Evolutionary conservation across 345 rosid genomes (phyloP).

Genomic region (Salix suchowensis): DNA sequence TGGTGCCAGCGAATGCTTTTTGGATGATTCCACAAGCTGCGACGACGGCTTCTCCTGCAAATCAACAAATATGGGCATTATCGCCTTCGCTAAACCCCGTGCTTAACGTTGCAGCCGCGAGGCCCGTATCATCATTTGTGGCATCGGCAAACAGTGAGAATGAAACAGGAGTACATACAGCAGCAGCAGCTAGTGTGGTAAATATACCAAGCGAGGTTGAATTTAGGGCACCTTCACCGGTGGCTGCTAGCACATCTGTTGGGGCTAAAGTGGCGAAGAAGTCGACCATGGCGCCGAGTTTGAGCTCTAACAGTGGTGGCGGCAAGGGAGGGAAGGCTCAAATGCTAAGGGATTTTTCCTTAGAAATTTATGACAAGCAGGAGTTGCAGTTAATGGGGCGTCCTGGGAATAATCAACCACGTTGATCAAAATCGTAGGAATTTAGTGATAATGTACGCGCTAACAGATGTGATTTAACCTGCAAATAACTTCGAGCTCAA

Average conservation of each 20-base stretch:
- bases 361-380: slow-evolving; percentile 39
- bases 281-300: slow-evolving; percentile 48
- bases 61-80: slow-evolving; percentile 32
- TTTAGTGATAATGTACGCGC: neutral
- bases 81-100: slow-evolving; percentile 32
- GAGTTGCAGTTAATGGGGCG: slow-evolving; percentile 42
- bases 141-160: neutral
- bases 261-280: slow-evolving; percentile 34
- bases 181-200: neutral
- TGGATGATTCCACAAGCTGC: slow-evolving; percentile 46
- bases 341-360: slow-evolving; percentile 37
- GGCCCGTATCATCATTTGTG: slow-evolving; percentile 35
- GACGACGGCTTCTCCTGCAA: slow-evolving; percentile 1
- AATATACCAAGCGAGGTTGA: slow-evolving; percentile 10
- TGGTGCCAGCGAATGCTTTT: slow-evolving; percentile 41
- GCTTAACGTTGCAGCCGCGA: slow-evolving; percentile 27
- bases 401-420: neutral
- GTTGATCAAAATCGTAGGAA: neutral
- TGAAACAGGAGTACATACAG: neutral
- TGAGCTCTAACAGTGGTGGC: slow-evolving; percentile 8
- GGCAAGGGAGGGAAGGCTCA: slow-evolving; percentile 29
- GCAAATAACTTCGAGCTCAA: neutral
- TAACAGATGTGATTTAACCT: neutral
- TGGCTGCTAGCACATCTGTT: slow-evolving; percentile 17
- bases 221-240: slow-evolving; percentile 13